Conservation (phyloP, 192 early-diverging fungal species). For the Neocallimastix lanati region DNA sequence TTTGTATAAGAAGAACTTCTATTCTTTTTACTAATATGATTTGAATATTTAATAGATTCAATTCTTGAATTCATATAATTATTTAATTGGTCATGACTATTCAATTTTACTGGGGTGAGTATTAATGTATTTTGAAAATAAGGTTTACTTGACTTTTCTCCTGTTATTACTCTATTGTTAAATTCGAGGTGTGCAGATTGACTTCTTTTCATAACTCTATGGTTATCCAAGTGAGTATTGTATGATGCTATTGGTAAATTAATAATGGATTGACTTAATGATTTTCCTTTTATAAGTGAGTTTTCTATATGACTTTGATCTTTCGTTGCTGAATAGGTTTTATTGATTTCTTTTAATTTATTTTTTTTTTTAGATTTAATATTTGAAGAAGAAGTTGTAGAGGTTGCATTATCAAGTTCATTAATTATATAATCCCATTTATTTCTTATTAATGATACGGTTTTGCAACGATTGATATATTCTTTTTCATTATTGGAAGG, state of each 20-base stretch:
- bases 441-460: background rate
- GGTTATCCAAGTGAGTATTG: too few species aligned
- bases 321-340: too few species aligned
- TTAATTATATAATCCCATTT: background rate
- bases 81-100: background rate
- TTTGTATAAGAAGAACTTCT: too few species aligned
- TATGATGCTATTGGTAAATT: background rate
- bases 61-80: background rate
- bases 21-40: background rate
- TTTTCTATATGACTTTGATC: too few species aligned
- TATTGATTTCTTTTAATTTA: background rate
- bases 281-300: background rate
- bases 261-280: background rate
- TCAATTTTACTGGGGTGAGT: background rate
- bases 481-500: background rate
- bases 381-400: too few species aligned
- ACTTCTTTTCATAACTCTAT: background rate
- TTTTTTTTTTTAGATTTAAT: too few species aligned
- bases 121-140: background rate
- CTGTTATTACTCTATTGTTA: too few species aligned
- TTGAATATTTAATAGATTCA: background rate
- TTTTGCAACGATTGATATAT: background rate
- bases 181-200: background rate
- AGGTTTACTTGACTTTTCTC: too few species aligned
- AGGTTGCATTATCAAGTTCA: background rate